Conservation (phyloP, 1,284 basidiomycete genomes). For the Mycosarcoma maydis region DNA sequence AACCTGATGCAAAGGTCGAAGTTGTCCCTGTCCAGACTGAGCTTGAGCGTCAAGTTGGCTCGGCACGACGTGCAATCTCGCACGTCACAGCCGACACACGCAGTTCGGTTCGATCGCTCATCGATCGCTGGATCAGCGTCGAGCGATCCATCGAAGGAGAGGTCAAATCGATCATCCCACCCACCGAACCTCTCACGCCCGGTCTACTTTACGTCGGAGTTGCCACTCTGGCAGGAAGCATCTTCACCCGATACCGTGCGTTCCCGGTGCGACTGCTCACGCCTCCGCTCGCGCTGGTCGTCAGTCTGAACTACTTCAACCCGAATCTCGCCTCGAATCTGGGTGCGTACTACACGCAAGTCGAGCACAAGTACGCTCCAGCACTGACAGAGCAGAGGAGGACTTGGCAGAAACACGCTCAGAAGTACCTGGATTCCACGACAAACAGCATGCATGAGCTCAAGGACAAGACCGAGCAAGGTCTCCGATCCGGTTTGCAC, state of each 20-base stretch:
- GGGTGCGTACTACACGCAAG: slow-evolving; percentile 49
- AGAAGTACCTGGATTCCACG: slow-evolving; percentile 18
- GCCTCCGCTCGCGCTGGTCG: slow-evolving; percentile 56
- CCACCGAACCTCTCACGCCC: slow-evolving; percentile 83
- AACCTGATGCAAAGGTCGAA: slow-evolving; percentile 38
- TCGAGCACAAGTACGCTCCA: slow-evolving; percentile 49
- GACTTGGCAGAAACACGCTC: background rate
- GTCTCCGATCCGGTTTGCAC: slow-evolving; percentile 38
- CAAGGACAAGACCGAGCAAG: slow-evolving; percentile 36
- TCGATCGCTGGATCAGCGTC: slow-evolving; percentile 55
- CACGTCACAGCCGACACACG: slow-evolving; percentile 35
- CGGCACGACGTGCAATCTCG: slow-evolving; percentile 44
- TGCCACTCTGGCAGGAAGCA: slow-evolving; percentile 83
- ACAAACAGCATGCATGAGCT: slow-evolving; percentile 29
- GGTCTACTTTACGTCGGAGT: slow-evolving; percentile 77
- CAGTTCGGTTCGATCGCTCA: slow-evolving; percentile 26
- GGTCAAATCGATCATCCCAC: slow-evolving; percentile 80
- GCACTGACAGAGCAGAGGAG: slow-evolving; percentile 46
- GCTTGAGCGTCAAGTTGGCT: slow-evolving; percentile 57
- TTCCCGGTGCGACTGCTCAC: slow-evolving; percentile 64
- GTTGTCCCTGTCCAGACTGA: slow-evolving; percentile 55
- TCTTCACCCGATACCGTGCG: slow-evolving; percentile 80
- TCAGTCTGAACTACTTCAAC: slow-evolving; percentile 63
- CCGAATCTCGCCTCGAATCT: slow-evolving; percentile 61
- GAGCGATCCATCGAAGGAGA: slow-evolving; percentile 69